Percentiles rank a stretch among this genome's conserved stretches.
phyloP scores from a whole-genome alignment of 139 green algal genomes.

The Asterochloris sp. region DNA sequence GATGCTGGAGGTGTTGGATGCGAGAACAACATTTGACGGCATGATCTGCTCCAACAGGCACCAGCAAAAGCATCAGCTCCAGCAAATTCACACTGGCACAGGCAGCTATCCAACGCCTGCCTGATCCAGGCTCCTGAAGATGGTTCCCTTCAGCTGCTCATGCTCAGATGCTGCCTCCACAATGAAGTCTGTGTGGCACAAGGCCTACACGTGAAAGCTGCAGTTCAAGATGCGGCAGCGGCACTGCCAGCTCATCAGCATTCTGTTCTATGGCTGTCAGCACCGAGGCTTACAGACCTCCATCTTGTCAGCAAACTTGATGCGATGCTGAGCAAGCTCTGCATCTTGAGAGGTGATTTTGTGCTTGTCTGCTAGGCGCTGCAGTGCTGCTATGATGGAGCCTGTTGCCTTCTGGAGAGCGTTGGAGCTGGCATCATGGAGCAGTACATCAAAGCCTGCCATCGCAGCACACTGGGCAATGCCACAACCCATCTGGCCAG shows the following conservation, averaged over 20 bases:
- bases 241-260: neutral
- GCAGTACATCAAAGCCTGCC: conserved; percentile 34
- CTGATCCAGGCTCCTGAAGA: conserved; percentile 61
- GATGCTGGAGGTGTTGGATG: conserved; percentile 90
- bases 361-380: neutral
- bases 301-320: neutral
- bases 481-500: conserved; percentile 30
- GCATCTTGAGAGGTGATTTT: conserved; percentile 1
- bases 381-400: conserved; percentile 6
- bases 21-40: conserved; percentile 67
- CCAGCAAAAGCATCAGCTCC: conserved; percentile 17
- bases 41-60: conserved; percentile 36
- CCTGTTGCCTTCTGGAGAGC: conserved; percentile 17
- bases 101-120: neutral
- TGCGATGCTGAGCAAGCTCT: neutral
- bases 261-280: neutral
- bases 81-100: neutral
- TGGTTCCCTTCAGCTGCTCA: conserved; percentile 70
- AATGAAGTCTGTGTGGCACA: conserved; percentile 70
- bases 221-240: too few relatives aligned
- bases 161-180: conserved; percentile 85
- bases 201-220: conserved; percentile 18
- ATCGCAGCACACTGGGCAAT: conserved; percentile 65
- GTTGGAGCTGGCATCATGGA: conserved; percentile 35
- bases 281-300: neutral